A percentile compares a stretch with the other conserved stretches of the same genome.
These are phyloP conservation scores for Pyricularia pennisetigena DNA, from an alignment of 2,329 filamentous ascomycete species.

Conservation along the genomic window DNA sequence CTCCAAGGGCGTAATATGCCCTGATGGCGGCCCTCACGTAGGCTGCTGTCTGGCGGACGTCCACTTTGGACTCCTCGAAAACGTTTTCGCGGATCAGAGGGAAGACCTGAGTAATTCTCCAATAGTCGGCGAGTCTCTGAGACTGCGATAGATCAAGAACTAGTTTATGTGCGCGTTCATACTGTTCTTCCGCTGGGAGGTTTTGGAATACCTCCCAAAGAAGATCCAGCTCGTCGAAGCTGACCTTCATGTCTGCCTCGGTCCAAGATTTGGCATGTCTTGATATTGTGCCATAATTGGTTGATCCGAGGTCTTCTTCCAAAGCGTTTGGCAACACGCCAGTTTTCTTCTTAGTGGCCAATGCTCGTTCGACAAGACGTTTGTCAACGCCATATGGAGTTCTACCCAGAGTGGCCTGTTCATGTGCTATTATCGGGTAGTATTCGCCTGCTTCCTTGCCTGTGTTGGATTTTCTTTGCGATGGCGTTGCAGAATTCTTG, in stretches of 20 bases:
- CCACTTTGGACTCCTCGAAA: neutral
- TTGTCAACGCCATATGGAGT: neutral
- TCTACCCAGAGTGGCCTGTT: neutral
- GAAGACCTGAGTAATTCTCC: conserved; percentile 35
- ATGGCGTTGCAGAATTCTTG: neutral
- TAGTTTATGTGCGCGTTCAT: conserved; percentile 20
- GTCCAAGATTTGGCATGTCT: neutral
- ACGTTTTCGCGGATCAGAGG: conserved; percentile 19
- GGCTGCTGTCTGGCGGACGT: neutral
- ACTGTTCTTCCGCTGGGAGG: conserved; percentile 21
- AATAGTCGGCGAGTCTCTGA: conserved; percentile 29
- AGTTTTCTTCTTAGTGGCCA: neutral
- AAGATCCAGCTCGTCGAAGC: conserved; percentile 19
- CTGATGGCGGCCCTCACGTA: neutral
- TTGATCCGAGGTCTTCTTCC: neutral
- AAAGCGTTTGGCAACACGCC: neutral
- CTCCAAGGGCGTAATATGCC: neutral
- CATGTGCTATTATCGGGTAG: neutral
- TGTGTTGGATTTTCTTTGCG: neutral
- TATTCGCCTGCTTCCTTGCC: neutral
- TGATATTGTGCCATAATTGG: neutral
- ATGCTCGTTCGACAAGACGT: neutral
- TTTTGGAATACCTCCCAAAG: conserved; percentile 33
- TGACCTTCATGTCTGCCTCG: neutral
- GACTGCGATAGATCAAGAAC: conserved; percentile 33